A percentile compares a stretch with the other conserved stretches of the same genome.
These are phyloP conservation scores for Phascolomyces articulosus DNA, from an alignment of 371 early-diverging fungal species.

Conservation along the genomic window DNA sequence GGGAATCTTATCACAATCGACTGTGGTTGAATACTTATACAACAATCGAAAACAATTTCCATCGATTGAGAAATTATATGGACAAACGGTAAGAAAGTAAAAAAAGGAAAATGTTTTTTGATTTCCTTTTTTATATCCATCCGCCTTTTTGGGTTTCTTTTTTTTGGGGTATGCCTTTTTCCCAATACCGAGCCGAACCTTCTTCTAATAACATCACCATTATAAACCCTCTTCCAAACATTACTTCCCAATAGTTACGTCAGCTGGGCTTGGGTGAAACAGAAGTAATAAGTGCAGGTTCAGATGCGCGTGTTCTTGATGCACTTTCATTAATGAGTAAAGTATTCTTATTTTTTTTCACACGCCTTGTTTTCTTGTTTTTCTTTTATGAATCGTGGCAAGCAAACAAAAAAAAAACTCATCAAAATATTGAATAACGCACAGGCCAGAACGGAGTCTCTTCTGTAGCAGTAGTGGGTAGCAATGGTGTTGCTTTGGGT, in stretches of 20 bases:
- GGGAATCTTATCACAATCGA: constrained; percentile 85
- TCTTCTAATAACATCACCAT: too few relatives aligned
- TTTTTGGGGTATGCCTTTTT: neutral
- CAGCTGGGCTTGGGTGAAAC: constrained; percentile 58
- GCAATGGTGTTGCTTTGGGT: constrained; percentile 63
- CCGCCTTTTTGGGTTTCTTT: neutral
- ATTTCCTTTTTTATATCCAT: neutral
- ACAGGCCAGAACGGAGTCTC: constrained; percentile 61
- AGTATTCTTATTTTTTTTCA: neutral
- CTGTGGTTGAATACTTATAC: constrained; percentile 67
- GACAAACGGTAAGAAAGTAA: constrained; percentile 44
- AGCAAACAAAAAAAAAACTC: neutral
- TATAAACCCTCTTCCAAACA: too few relatives aligned
- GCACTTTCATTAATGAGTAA: constrained; percentile 65
- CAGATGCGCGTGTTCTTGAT: constrained; percentile 56
- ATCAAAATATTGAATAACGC: constrained; percentile 4
- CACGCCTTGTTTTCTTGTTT: neutral
- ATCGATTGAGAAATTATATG: constrained; percentile 36
- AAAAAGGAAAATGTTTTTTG: neutral
- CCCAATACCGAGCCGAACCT: too few relatives aligned
- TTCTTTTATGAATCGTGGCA: neutral
- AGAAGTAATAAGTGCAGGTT: constrained; percentile 57
- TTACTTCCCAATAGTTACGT: constrained; percentile 45
- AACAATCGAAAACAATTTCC: constrained; percentile 46
- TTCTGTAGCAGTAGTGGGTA: constrained; percentile 64